A percentile compares a stretch with the other conserved stretches of the same genome.
Conservation (phyloP, 1,284 basidiomycete genomes). For the Trametes hirsuta region DNA sequence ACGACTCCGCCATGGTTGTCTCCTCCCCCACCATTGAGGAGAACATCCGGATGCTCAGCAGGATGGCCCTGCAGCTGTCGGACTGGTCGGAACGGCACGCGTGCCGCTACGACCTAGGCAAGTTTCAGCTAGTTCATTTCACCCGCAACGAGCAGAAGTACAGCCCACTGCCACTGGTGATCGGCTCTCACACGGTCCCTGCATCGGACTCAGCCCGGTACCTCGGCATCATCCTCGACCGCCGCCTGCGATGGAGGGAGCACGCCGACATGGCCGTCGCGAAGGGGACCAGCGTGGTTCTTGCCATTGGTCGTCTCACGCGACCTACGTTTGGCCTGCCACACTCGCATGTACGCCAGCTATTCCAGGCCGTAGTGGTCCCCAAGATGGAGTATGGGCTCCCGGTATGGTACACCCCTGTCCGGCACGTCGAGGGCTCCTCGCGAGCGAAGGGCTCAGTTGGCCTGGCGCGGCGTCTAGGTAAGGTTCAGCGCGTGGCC, state of each 20-base stretch:
- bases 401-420: constrained; percentile 6
- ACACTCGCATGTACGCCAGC: neutral
- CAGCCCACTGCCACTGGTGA: neutral
- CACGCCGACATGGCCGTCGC: constrained; percentile 4
- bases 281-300: neutral
- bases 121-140: constrained; percentile 1
- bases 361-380: neutral
- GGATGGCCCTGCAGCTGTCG: neutral
- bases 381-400: constrained; percentile 10
- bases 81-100: constrained; percentile 9
- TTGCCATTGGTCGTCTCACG: constrained; percentile 1
- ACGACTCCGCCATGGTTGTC: constrained; percentile 2
- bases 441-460: neutral
- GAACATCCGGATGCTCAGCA: constrained; percentile 1
- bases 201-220: neutral
- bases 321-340: constrained; percentile 3
- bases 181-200: neutral
- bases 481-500: constrained; percentile 7
- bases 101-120: neutral
- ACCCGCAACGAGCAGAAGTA: neutral
- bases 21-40: neutral
- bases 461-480: neutral
- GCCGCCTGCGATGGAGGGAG: constrained; percentile 9
- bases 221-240: neutral
- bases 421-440: neutral